Evolutionary conservation across 2,329 filamentous ascomycete species (phyloP), one percentile per base, ranked within the genome.

Genomic region (Hypoxylon rubiginosum): DNA sequence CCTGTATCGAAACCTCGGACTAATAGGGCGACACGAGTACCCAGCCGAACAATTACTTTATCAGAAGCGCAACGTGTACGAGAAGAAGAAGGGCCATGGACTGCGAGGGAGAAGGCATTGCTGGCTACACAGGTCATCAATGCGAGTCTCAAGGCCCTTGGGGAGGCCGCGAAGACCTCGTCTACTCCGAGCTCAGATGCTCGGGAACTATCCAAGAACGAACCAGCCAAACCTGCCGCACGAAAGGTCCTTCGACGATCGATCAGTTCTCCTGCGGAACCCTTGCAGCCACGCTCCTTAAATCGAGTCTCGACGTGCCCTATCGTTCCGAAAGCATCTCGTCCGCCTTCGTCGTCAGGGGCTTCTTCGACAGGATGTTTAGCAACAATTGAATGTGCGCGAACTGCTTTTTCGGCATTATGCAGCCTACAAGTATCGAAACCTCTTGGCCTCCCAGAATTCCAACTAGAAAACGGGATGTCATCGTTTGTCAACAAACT

Each of bases 91-190:
- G 80, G 81, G 54, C 79, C 80, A 50, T 77, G 91, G 30, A 80
- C 84, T 4, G 75, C 82, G 4, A 87, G 85, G 71, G 90, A 93
- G 62, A 88, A 85, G 76, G 89, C 88, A 54, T 82, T 87, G 48
- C 80, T 94, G 36, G 91, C 92, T 11, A 93, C 91, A 0, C 87
- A 93, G 66, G 83, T 93, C 36, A 88, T 93, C 72, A 95, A 94
- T 75, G 82, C 83, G 6, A 85, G 89, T 1, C 82, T 94, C 41
- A 93, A 92, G 73, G 84, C 86, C 9, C 83, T 95, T 3, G 84
- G 85, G n/a, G 89, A 92, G 60, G 88, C 88, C 0, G 83, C 88
- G 19, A 93, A 90, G 75, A 78, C 81, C 1, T 66, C 79, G 3
- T 69, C 77, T 1, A 67, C 73, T 3, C 58, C 77, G 1, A 75